A percentile compares a stretch with the other conserved stretches of the same genome.
phyloP scores from a whole-genome alignment of 306 rosid species.

The Styphnolobium japonicum region DNA sequence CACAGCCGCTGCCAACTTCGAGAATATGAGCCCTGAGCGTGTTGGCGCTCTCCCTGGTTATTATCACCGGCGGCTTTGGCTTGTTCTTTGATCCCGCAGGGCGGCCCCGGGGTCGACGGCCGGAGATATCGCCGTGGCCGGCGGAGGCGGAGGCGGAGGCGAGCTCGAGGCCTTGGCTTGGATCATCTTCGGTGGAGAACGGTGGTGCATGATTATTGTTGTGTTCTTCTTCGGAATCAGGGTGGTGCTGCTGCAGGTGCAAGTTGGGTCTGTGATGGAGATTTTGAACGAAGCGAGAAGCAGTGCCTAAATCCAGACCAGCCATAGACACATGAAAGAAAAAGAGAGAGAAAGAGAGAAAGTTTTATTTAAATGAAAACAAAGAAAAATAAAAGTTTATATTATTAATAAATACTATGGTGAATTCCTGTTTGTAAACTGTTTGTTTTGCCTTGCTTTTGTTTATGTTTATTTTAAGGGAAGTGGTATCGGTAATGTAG shows the following conservation, averaged over 20 bases:
- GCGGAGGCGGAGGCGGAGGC: constrained; percentile 23
- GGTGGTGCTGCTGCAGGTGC: constrained; percentile 48
- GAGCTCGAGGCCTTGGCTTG: constrained; percentile 51
- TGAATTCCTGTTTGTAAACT: too few species aligned
- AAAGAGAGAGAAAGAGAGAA: constrained; percentile 30
- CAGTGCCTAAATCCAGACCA: constrained; percentile 90
- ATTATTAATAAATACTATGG: too few species aligned
- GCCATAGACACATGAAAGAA: constrained; percentile 70
- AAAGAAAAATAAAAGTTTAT: constrained; percentile 28
- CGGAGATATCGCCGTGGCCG: constrained; percentile 48
- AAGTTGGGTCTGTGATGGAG: constrained; percentile 67
- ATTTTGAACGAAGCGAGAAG: constrained; percentile 69
- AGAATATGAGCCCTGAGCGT: constrained; percentile 89
- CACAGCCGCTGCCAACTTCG: constrained; percentile 72
- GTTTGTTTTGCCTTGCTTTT: constrained; percentile 33
- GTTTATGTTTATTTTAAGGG: constrained; percentile 55
- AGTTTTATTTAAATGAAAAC: neutral
- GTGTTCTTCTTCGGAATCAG: constrained; percentile 37
- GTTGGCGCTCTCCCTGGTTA: constrained; percentile 91
- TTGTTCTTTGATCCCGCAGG: constrained; percentile 89
- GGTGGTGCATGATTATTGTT: constrained; percentile 21
- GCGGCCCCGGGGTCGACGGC: constrained; percentile 78
- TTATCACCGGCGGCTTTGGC: constrained; percentile 81
- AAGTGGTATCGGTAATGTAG: constrained; percentile 33
- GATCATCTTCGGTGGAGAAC: constrained; percentile 47